Conservation (phyloP, 345 rosid species). For the Rhizophora apiculata region DNA sequence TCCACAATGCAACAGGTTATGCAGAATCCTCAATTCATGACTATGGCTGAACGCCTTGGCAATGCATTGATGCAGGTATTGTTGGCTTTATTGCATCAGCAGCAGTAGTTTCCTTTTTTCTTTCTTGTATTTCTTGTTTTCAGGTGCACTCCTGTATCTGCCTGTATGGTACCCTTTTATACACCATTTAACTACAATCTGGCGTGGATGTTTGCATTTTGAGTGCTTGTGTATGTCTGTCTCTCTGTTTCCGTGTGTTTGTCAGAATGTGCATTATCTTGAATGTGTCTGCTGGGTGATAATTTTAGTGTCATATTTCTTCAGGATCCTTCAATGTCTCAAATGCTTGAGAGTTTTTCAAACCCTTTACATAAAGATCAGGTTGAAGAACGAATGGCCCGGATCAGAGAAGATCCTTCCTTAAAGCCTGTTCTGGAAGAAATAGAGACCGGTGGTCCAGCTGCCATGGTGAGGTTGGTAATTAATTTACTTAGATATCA, state of each 20-base stretch:
- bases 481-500: constrained; percentile 4
- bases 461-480: constrained; percentile 91
- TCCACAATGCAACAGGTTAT: constrained; percentile 93
- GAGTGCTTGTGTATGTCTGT: neutral
- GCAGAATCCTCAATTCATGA: constrained; percentile 93
- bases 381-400: constrained; percentile 82
- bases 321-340: constrained; percentile 96
- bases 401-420: constrained; percentile 79
- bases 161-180: neutral
- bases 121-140: neutral
- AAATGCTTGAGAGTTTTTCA: constrained; percentile 77
- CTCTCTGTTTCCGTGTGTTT: neutral
- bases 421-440: constrained; percentile 86
- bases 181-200: neutral
- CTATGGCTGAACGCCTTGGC: constrained; percentile 97
- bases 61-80: constrained; percentile 80
- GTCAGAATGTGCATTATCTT: neutral
- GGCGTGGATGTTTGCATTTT: neutral
- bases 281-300: constrained; percentile 11
- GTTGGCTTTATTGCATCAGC: neutral
- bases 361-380: constrained; percentile 80
- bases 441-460: constrained; percentile 87
- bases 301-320: constrained; percentile 10
- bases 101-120: neutral
- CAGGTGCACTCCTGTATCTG: neutral